Evolutionary conservation across 1,139 yeast genomes (phyloP).

Genomic region (Hansenula sp.): DNA sequence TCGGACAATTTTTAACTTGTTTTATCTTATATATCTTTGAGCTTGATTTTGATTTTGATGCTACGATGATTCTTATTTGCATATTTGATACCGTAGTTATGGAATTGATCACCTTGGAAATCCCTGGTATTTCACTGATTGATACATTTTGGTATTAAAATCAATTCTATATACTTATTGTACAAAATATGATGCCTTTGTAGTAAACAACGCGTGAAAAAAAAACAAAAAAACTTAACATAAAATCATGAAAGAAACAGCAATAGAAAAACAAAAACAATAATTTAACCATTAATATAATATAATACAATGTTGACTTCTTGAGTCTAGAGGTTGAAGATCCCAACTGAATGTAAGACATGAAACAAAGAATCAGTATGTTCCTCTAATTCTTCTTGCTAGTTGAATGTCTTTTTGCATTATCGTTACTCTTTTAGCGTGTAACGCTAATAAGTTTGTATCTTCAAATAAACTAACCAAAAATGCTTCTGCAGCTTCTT

Average conservation of each 20-base stretch:
- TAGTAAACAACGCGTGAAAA: background rate
- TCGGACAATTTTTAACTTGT: too few relatives aligned
- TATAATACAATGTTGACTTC: too few relatives aligned
- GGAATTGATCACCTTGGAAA: too few relatives aligned
- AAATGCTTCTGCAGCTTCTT: slow-evolving; percentile 92
- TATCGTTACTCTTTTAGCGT: slow-evolving; percentile 90
- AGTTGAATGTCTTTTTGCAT: slow-evolving; percentile 92
- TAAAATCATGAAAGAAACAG: too few relatives aligned
- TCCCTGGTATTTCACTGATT: too few relatives aligned
- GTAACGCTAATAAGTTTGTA: slow-evolving; percentile 85
- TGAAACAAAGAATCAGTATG: slow-evolving; percentile 1
- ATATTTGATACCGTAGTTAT: too few relatives aligned
- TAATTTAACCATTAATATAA: background rate
- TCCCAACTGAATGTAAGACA: background rate
- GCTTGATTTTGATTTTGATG: too few relatives aligned
- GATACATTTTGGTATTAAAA: too few relatives aligned
- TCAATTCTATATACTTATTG: background rate
- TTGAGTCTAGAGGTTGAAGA: too few relatives aligned
- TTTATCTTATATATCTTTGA: too few relatives aligned
- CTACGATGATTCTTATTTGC: too few relatives aligned
- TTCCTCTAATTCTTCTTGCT: slow-evolving; percentile 85
- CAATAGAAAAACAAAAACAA: background rate
- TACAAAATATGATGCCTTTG: background rate
- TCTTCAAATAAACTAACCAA: slow-evolving; percentile 84
- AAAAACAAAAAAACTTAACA: background rate